These are phyloP conservation scores for Tagetes patula DNA, from an alignment of 129 eudicot species.

Conservation along the genomic window DNA sequence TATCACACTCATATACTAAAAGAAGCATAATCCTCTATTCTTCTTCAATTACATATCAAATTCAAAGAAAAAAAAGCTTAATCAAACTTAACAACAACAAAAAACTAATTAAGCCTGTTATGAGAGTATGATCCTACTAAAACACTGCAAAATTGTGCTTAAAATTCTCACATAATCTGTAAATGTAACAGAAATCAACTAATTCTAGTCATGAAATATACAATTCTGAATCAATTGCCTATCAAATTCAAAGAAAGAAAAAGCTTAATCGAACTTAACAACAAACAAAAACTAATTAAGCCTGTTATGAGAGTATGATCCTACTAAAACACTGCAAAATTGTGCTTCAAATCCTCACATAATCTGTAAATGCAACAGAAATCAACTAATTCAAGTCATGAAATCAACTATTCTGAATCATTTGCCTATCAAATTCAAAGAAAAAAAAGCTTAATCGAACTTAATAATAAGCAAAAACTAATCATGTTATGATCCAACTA, in stretches of 20 bases:
- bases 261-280: conserved; percentile 5
- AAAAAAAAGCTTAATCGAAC: conserved; percentile 8
- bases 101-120: background rate
- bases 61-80: background rate
- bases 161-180: conserved; percentile 28
- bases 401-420: background rate
- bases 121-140: conserved; percentile 21
- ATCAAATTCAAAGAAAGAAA: conserved; percentile 13
- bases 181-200: conserved; percentile 6
- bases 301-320: conserved; percentile 8
- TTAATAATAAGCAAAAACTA: conserved; percentile 5
- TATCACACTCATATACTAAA: too few relatives aligned
- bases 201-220: background rate
- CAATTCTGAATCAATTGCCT: too few relatives aligned
- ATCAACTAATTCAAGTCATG: background rate
- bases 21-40: background rate
- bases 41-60: background rate
- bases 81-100: conserved; percentile 9
- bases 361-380: conserved; percentile 18
- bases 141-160: conserved; percentile 20
- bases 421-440: conserved; percentile 1
- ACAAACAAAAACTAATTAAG: conserved; percentile 3
- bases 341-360: conserved; percentile 26
- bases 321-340: conserved; percentile 21
- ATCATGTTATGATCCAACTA: conserved; percentile 16